A percentile compares a stretch with the other conserved stretches of the same genome.
Evolutionary conservation across 2,329 filamentous ascomycete species (phyloP).

Genomic region (Pezicula radicicola): DNA sequence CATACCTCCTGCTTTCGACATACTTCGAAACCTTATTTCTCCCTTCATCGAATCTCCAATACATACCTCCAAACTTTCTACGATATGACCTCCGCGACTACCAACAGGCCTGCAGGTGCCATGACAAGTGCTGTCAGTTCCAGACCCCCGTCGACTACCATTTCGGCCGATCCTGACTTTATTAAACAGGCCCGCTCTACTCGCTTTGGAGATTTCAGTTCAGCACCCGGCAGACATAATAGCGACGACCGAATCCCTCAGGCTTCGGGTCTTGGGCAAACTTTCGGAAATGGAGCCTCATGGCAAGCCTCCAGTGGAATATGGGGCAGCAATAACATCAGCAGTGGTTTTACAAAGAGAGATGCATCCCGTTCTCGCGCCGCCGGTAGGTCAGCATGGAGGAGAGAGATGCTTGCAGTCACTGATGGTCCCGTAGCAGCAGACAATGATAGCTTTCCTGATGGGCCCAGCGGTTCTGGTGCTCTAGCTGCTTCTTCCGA

Average conservation of each 20-base stretch:
- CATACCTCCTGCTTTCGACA: constrained; percentile 14
- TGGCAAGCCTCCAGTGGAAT: constrained; percentile 40
- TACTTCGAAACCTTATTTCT: constrained; percentile 10
- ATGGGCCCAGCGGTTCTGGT: constrained; percentile 64
- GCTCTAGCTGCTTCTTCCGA: constrained; percentile 68
- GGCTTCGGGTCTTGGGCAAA: constrained; percentile 34
- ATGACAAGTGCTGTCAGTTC: constrained; percentile 38
- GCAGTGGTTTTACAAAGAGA: constrained; percentile 41
- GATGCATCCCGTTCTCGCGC: constrained; percentile 41
- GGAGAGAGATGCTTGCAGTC: constrained; percentile 6
- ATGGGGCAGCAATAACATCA: constrained; percentile 46
- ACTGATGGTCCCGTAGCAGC: constrained; percentile 26
- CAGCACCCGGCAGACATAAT: constrained; percentile 24
- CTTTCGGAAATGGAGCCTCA: constrained; percentile 38
- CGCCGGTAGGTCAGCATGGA: constrained; percentile 36
- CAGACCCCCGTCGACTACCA: constrained; percentile 21
- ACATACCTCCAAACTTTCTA: constrained; percentile 24
- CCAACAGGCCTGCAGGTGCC: constrained; percentile 28
- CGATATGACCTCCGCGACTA: constrained; percentile 28
- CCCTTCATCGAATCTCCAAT: constrained; percentile 19
- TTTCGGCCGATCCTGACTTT: constrained; percentile 15
- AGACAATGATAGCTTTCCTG: constrained; percentile 37
- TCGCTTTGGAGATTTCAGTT: constrained; percentile 35
- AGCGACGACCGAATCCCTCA: constrained; percentile 32
- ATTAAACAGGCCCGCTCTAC: constrained; percentile 23